Conservation (phyloP, 306 rosid species). For the Quercus dentata region DNA sequence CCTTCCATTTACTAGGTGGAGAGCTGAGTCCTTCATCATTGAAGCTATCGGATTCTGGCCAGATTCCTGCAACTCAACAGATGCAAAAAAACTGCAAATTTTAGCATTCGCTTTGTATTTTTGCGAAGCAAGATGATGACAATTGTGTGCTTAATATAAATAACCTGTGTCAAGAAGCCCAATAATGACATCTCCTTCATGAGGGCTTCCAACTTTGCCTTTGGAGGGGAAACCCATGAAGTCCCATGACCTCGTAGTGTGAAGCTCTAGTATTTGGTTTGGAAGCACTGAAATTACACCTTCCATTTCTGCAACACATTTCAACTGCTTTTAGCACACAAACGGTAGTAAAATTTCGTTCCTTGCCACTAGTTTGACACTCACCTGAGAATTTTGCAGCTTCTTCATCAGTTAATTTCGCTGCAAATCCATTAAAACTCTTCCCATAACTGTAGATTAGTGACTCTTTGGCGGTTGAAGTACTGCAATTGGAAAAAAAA, state of each 20-base stretch:
- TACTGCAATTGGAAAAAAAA: slow-evolving; percentile 10
- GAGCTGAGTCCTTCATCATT: slow-evolving; percentile 16
- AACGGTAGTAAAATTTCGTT: no score
- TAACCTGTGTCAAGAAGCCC: slow-evolving; percentile 35
- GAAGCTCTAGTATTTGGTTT: no score
- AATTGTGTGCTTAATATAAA: not conserved
- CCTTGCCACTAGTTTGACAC: no score
- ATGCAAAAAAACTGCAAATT: not conserved
- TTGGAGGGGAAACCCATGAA: no score
- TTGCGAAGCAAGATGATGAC: not conserved
- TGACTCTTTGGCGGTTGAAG: slow-evolving; percentile 27
- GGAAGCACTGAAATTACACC: no score
- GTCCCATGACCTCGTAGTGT: no score
- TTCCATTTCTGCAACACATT: no score
- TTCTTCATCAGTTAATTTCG: slow-evolving; percentile 32
- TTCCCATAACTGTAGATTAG: slow-evolving; percentile 32
- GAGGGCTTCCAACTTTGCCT: not conserved
- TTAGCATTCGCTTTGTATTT: not conserved
- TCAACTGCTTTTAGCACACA: no score
- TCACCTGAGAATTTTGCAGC: slow-evolving; percentile 2
- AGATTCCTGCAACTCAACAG: slow-evolving; percentile 23
- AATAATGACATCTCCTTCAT: slow-evolving; percentile 16
- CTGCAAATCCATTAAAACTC: slow-evolving; percentile 39
- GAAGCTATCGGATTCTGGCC: slow-evolving; percentile 41
- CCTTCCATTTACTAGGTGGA: slow-evolving; percentile 44